Evolutionary conservation across 768 basidiomycete genomes (phyloP), one percentile per base, ranked within the genome.

Genomic region (Jaapia argillacea): DNA sequence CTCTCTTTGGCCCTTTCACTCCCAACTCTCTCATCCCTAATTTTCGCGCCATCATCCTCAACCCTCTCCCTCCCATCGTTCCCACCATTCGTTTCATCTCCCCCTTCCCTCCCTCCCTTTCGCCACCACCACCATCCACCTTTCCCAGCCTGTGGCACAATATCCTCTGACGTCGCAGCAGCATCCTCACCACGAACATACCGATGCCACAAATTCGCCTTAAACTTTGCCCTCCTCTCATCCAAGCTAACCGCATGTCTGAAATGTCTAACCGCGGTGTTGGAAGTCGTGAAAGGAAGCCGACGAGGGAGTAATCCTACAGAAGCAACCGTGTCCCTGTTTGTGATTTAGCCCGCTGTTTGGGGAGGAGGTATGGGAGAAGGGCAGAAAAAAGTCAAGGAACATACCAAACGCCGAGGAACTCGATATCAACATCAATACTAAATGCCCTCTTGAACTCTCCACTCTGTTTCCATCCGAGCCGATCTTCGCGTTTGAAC

Each of bases 181-280:
- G 10, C 16, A 10, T 33, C 28, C 16, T 33, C 10, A 10, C 16
- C 28, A 16, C 10, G 28, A 10, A 16, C 10, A 16, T 33, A 16
- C 13, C 70, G 63, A 51, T 71, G 67, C 70, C 71, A 76, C 1
- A 69, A 53, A 46, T 74, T 74, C 2, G 70, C 65, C 46, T 77
- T 72, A 56, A 79, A 80, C 56, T 77, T 79, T 42, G 72, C 64
- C 2, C 79, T 69, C 4, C 66, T 70, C 43, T 81, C 79, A 40
- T 82, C 79, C n/a, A 85, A 68, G 2, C 79, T 59, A 6, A 83
- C 54, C 0, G 79, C 79, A 38, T 85, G 81, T 14, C 81, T 69
- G 58, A 82, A 79, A 14, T 72, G 69, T 4, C 66, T 66, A 35
- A 79, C 72, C 47, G 72, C 71, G 6, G 65, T 68, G 38, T 79